phyloP scores from a whole-genome alignment of 805 yeast genomes.

The Candida saitoana region DNA sequence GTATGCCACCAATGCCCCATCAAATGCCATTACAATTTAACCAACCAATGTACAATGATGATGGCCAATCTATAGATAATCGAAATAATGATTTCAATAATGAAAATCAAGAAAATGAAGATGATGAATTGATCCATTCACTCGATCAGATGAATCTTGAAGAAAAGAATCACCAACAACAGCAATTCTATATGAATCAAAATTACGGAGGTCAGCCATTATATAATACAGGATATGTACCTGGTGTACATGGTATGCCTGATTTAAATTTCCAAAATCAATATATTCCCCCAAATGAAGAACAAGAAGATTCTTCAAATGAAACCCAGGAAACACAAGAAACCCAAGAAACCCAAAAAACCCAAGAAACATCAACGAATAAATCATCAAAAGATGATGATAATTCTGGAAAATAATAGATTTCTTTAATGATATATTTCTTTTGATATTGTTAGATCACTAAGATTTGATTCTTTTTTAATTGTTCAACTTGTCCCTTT shows the following conservation, averaged over 20 bases:
- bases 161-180: not conserved
- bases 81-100: not conserved
- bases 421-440: not conserved
- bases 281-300: constrained; percentile 10
- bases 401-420: not conserved
- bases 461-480: too few species aligned
- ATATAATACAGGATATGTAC: constrained; percentile 7
- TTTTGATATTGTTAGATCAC: too few species aligned
- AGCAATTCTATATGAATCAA: constrained; percentile 9
- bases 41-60: constrained; percentile 4
- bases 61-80: not conserved
- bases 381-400: not conserved
- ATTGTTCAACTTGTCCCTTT: too few species aligned
- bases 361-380: not conserved
- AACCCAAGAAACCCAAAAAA: not conserved
- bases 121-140: constrained; percentile 1
- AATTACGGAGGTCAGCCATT: constrained; percentile 13
- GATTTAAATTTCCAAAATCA: constrained; percentile 14
- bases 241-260: constrained; percentile 13
- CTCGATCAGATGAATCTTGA: constrained; percentile 2
- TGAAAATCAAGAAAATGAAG: not conserved
- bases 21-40: constrained; percentile 1
- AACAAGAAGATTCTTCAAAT: not conserved
- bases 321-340: not conserved
- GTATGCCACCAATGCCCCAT: constrained; percentile 10